Percentiles rank a stretch among this genome's conserved stretches.
Evolutionary conservation across 164 flowering plant genomes (phyloP).

Genomic region (Liriodendron chinense): DNA sequence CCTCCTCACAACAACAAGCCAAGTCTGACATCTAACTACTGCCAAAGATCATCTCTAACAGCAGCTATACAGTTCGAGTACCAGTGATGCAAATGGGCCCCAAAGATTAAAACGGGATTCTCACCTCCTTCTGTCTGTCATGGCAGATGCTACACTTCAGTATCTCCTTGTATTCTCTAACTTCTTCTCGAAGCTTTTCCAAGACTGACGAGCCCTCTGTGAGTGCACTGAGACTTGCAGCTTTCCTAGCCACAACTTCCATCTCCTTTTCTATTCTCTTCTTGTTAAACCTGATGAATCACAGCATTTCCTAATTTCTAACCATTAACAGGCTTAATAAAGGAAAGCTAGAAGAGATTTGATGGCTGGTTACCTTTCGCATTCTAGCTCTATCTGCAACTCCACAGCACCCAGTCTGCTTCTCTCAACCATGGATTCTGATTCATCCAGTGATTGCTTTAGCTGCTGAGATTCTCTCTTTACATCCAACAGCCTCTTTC

Average conservation of each 20-base stretch:
- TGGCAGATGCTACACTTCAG: slow-evolving; percentile 84
- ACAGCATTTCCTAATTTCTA: not conserved
- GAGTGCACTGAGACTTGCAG: slow-evolving; percentile 48
- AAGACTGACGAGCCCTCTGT: slow-evolving; percentile 60
- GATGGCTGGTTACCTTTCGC: slow-evolving; percentile 51
- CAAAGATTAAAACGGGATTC: not conserved
- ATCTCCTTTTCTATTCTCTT: slow-evolving; percentile 80
- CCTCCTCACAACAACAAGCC: too few relatives aligned
- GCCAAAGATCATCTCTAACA: too few relatives aligned
- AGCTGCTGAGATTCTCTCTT: slow-evolving; percentile 49
- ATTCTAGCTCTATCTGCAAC: slow-evolving; percentile 66
- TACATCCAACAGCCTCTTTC: slow-evolving; percentile 54
- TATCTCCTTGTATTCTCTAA: slow-evolving; percentile 73
- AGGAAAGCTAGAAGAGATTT: not conserved
- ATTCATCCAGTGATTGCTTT: slow-evolving; percentile 49
- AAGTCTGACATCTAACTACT: too few relatives aligned
- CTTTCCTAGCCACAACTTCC: slow-evolving; percentile 59
- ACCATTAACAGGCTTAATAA: not conserved
- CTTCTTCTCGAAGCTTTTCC: slow-evolving; percentile 78
- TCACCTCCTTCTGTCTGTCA: slow-evolving; percentile 94
- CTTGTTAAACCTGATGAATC: slow-evolving; percentile 51
- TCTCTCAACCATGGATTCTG: slow-evolving; percentile 48
- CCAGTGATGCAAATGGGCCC: too few relatives aligned
- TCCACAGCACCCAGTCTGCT: slow-evolving; percentile 44
- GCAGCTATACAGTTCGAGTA: too few relatives aligned